Base-by-base conservation (phyloP, 768 basidiomycete species). In the Solioccasus polychromus region DNA sequence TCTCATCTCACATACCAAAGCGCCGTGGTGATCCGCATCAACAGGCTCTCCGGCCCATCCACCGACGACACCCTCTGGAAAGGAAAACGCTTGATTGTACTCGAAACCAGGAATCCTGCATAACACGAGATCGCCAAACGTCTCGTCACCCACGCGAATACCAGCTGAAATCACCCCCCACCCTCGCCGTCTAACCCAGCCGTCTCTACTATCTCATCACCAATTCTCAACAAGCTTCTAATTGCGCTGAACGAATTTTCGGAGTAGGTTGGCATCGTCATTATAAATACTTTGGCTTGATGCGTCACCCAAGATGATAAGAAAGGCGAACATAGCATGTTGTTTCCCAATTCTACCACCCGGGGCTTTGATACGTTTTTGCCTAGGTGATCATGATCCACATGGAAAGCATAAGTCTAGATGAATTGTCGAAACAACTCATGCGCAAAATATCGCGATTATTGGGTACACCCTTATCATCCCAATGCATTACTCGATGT, bases 361-460 rank as follows among this genome's bases (percentile, higher is more conserved):
- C 17, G 11, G 9, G 6, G 10, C 28, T 24, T 32, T 34, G 43
- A 49, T 17, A 42, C 36, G 15, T 39, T 8, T 17, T 32, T 47
- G 1, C 39, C 4, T 52, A 93, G 91, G 95, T 93, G 37, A 85
- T 98, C 53, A 96, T 97, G 93, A 93, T 96, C 50, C 95, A 98
- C 64, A 88, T 98, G 74, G 85, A 88, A 31, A 69, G 76, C 26
- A 87, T 96, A 17, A 74, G 71, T 26, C 71, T 90, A 45, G 92
- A 94, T 40, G 92, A 93, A 6, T 78, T 97, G 48, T 73, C 83
- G 40, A 91, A 87, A 57, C 83, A 88, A 45, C 77, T 98, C 18
- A 73, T 95, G 23, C 81, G 90, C 37, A 99, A 99, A 73, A 96
- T 98, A 94, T 94, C 93, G 2, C 96, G 95, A 5, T 96, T 96